Evolutionary conservation across 345 rosid species (phyloP).

Genomic region (Eucalyptus marginata): DNA sequence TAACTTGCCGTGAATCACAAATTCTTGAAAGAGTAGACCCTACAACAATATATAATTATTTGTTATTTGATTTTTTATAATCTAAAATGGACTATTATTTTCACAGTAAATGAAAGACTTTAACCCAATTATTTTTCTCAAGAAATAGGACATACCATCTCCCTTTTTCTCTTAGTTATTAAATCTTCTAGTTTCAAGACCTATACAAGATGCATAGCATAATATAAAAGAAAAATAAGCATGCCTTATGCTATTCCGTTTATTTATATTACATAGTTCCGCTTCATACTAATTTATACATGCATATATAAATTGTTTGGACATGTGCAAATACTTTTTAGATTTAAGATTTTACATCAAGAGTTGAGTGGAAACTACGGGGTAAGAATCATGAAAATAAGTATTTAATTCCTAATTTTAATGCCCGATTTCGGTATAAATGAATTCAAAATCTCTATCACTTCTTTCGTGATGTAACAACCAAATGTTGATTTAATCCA

Average conservation of each 20-base stretch:
- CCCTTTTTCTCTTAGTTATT: neutral
- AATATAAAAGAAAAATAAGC: neutral
- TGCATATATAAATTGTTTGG: neutral
- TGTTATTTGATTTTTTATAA: too few relatives aligned
- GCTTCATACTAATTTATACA: neutral
- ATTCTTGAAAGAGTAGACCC: rapidly evolving
- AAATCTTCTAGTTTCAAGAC: neutral
- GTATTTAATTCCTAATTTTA: neutral
- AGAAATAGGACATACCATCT: neutral
- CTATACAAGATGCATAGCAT: neutral
- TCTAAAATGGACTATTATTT: rapidly evolving
- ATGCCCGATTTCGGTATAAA: neutral
- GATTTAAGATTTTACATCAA: neutral
- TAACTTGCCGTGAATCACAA: too few relatives aligned
- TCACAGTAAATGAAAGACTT: too few relatives aligned
- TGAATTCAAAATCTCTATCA: neutral
- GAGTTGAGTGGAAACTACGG: rapidly evolving
- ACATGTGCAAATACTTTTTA: neutral
- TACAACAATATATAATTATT: rapidly evolving
- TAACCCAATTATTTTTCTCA: neutral
- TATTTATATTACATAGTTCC: neutral
- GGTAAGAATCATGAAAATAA: neutral
- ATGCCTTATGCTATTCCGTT: neutral
- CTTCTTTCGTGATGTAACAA: neutral
- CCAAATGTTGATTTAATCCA: neutral